Percentiles rank a stretch among this genome's conserved stretches.
phyloP scores from a whole-genome alignment of 371 early-diverging fungal genomes.

The Basidiobolus heterosporus region DNA sequence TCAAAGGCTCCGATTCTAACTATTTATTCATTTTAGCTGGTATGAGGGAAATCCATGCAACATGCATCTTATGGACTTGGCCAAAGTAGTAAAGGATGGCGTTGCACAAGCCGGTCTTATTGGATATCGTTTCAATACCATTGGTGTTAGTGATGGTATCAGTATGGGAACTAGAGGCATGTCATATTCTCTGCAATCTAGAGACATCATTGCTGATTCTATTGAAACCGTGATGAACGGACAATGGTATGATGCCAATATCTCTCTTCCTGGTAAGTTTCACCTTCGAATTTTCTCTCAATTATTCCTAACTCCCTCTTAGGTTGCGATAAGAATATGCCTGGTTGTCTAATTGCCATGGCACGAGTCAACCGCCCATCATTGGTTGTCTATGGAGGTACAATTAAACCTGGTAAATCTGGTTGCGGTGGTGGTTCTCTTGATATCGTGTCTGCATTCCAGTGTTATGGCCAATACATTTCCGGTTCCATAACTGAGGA shows the following conservation, averaged over 20 bases:
- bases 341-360: constrained; percentile 90
- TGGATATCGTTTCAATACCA: constrained; percentile 89
- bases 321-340: constrained; percentile 97
- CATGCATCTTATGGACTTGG: constrained; percentile 89
- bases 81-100: constrained; percentile 77
- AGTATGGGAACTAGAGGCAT: constrained; percentile 92
- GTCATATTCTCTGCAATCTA: constrained; percentile 86
- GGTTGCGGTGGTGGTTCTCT: constrained; percentile 40
- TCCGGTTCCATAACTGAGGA: constrained; percentile 75
- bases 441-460: constrained; percentile 91
- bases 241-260: constrained; percentile 93
- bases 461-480: constrained; percentile 83
- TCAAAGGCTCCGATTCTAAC: background rate
- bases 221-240: constrained; percentile 93
- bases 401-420: constrained; percentile 59
- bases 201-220: constrained; percentile 95
- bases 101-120: constrained; percentile 74
- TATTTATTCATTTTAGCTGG: constrained; percentile 34
- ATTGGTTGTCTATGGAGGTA: constrained; percentile 86
- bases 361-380: constrained; percentile 88
- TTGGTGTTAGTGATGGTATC: constrained; percentile 94
- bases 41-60: constrained; percentile 98
- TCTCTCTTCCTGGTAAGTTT: constrained; percentile 56
- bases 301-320: constrained; percentile 12
- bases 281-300: background rate